Percentiles rank a stretch among this genome's conserved stretches.
phyloP scores from a whole-genome alignment of 495 filamentous ascomycete genomes.

The Chlorociboria aeruginascens region DNA sequence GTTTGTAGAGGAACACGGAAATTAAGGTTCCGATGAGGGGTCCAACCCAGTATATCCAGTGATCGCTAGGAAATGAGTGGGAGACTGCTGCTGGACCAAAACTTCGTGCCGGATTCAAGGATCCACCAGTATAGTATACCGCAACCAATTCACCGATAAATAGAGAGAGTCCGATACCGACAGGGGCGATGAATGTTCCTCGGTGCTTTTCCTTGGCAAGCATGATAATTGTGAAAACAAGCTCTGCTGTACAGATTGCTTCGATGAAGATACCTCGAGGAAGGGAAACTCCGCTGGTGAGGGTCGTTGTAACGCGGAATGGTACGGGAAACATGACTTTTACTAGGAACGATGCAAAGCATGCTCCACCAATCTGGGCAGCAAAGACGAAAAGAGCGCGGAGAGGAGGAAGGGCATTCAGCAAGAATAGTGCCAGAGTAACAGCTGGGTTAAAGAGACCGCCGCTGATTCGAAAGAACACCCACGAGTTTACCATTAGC shows the following conservation, averaged over 20 bases:
- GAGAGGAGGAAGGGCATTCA: constrained; percentile 39
- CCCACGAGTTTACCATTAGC: constrained; percentile 53
- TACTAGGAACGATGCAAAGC: constrained; percentile 42
- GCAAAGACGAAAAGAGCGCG: constrained; percentile 39
- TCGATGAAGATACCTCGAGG: constrained; percentile 44
- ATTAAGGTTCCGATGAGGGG: constrained; percentile 46
- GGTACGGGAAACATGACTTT: constrained; percentile 37
- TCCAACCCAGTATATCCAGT: constrained; percentile 61
- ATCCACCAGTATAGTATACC: constrained; percentile 25
- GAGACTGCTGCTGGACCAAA: constrained; percentile 57
- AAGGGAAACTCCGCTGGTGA: constrained; percentile 29
- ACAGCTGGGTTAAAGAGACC: constrained; percentile 64
- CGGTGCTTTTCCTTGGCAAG: constrained; percentile 44
- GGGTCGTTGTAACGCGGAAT: constrained; percentile 32
- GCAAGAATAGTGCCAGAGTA: constrained; percentile 43
- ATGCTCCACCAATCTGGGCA: constrained; percentile 45
- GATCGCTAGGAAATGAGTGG: constrained; percentile 52
- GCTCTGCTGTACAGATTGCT: constrained; percentile 37
- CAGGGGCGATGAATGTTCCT: constrained; percentile 37
- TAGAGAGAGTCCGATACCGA: constrained; percentile 41
- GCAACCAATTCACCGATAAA: constrained; percentile 37
- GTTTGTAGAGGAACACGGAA: constrained; percentile 53
- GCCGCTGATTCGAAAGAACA: constrained; percentile 51
- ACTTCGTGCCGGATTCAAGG: constrained; percentile 62
- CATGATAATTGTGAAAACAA: constrained; percentile 47